These are phyloP conservation scores for Candida pseudoglaebosa DNA, from an alignment of 805 yeast species.

Conservation along the genomic window DNA sequence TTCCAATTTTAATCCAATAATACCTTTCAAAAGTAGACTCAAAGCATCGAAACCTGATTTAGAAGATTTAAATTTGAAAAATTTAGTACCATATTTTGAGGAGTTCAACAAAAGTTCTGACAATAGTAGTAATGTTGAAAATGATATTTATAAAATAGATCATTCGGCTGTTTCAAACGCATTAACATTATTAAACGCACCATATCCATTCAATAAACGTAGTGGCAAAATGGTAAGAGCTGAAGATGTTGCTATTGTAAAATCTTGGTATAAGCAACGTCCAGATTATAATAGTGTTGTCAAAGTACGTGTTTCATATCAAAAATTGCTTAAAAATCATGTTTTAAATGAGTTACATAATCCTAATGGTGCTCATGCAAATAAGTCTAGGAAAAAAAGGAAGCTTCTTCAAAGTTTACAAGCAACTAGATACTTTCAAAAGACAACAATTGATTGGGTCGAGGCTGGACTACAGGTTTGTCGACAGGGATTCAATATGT, in stretches of 20 bases:
- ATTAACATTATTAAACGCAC: slow-evolving; percentile 70
- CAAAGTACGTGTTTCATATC: slow-evolving; percentile 84
- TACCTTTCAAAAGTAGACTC: slow-evolving; percentile 14
- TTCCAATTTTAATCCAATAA: slow-evolving; percentile 53
- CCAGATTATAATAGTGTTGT: slow-evolving; percentile 60
- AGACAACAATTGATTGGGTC: slow-evolving; percentile 94
- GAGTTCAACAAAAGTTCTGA: slow-evolving; percentile 7
- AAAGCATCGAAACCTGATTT: slow-evolving; percentile 4
- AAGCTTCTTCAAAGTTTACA: slow-evolving; percentile 63
- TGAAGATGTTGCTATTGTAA: slow-evolving; percentile 82
- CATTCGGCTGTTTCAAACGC: slow-evolving; percentile 48
- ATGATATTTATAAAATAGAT: slow-evolving; percentile 16
- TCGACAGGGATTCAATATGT: slow-evolving; percentile 90
- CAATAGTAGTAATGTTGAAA: slow-evolving; percentile 5
- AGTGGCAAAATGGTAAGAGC: slow-evolving; percentile 75
- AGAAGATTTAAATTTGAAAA: slow-evolving; percentile 35
- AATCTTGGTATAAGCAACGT: slow-evolving; percentile 74
- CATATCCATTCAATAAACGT: slow-evolving; percentile 77
- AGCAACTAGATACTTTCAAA: slow-evolving; percentile 83
- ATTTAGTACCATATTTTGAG: slow-evolving; percentile 49
- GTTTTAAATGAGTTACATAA: slow-evolving; percentile 70
- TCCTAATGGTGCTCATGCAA: slow-evolving; percentile 21
- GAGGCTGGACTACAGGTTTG: slow-evolving; percentile 96
- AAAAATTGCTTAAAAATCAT: slow-evolving; percentile 73
- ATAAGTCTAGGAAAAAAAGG: slow-evolving; percentile 41